Conservation (phyloP, 352 stramenopile species). For the Phytophthora idaei region DNA sequence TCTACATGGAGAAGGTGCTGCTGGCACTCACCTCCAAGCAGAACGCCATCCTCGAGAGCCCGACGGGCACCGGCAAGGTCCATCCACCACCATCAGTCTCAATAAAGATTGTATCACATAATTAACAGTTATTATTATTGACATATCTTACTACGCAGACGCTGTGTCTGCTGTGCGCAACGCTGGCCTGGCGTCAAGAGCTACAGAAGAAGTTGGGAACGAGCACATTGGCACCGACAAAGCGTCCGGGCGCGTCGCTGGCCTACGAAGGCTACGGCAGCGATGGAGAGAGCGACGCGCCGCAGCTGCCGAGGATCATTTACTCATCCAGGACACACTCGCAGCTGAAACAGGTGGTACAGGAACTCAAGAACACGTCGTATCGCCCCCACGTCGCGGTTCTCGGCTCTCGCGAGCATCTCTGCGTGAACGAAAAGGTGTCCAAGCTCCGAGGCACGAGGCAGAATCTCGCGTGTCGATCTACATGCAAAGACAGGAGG, state of each 20-base stretch:
- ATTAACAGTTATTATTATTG: slow-evolving; percentile 1
- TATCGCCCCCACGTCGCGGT: slow-evolving; percentile 91
- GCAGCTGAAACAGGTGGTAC: slow-evolving; percentile 97
- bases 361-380: slow-evolving; percentile 95
- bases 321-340: slow-evolving; percentile 98
- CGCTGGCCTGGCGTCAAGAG: slow-evolving; percentile 92
- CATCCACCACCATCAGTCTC: slow-evolving; percentile 21
- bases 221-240: slow-evolving; percentile 3
- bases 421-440: slow-evolving; percentile 97
- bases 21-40: slow-evolving; percentile 88
- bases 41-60: slow-evolving; percentile 98
- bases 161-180: slow-evolving; percentile 96
- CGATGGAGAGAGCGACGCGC: slow-evolving; percentile 40
- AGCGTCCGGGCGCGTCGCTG: slow-evolving; percentile 22
- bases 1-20: slow-evolving; percentile 98
- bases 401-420: slow-evolving; percentile 95
- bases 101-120: neutral
- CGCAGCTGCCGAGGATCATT: slow-evolving; percentile 92
- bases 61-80: slow-evolving; percentile 97
- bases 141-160: slow-evolving; percentile 60
- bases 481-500: slow-evolving; percentile 90
- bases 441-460: slow-evolving; percentile 80
- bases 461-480: slow-evolving; percentile 89
- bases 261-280: slow-evolving; percentile 65
- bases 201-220: slow-evolving; percentile 58